Percentiles rank a stretch among this genome's conserved stretches.
Conservation (phyloP, 1,284 basidiomycete genomes). For the Vanrija sp. region DNA sequence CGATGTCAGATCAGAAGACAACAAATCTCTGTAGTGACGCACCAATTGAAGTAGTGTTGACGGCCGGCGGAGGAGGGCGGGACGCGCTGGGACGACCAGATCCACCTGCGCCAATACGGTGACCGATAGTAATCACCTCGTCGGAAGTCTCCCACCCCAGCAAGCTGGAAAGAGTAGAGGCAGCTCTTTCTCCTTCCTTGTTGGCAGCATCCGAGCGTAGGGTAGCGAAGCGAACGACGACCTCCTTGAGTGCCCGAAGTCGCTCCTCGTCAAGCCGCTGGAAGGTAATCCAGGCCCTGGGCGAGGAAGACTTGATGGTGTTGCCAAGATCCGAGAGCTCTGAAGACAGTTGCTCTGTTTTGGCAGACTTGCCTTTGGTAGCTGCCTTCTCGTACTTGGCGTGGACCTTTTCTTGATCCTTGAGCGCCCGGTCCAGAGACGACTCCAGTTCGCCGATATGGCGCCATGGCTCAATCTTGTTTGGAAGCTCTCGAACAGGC, state of each 20-base stretch:
- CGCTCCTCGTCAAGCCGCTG: slow-evolving; percentile 45
- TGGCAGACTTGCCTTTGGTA: slow-evolving; percentile 40
- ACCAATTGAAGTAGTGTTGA: not conserved
- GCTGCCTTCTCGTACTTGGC: slow-evolving; percentile 45
- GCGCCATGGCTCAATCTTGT: slow-evolving; percentile 40
- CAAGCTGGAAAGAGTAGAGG: slow-evolving; percentile 34
- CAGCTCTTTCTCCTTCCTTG: slow-evolving; percentile 40
- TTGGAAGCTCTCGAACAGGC: slow-evolving; percentile 40
- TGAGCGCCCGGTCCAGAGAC: slow-evolving; percentile 45
- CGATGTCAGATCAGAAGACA: slow-evolving; percentile 13
- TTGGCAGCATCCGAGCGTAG: slow-evolving; percentile 42
- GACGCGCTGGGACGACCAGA: not conserved
- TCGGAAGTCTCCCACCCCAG: slow-evolving; percentile 45
- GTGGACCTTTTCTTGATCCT: slow-evolving; percentile 43
- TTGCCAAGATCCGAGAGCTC: slow-evolving; percentile 24
- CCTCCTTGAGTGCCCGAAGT: slow-evolving; percentile 43
- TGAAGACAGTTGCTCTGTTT: slow-evolving; percentile 27
- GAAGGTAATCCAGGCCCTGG: slow-evolving; percentile 44
- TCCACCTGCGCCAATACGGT: slow-evolving; percentile 16
- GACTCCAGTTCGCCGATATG: slow-evolving; percentile 40
- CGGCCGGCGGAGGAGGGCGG: not conserved
- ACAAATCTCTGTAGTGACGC: slow-evolving; percentile 8
- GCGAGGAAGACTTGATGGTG: slow-evolving; percentile 37
- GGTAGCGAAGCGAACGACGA: slow-evolving; percentile 47
- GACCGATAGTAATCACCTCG: slow-evolving; percentile 34